Conservation (phyloP, 805 yeast species). For the Candida cerambycidarum region DNA sequence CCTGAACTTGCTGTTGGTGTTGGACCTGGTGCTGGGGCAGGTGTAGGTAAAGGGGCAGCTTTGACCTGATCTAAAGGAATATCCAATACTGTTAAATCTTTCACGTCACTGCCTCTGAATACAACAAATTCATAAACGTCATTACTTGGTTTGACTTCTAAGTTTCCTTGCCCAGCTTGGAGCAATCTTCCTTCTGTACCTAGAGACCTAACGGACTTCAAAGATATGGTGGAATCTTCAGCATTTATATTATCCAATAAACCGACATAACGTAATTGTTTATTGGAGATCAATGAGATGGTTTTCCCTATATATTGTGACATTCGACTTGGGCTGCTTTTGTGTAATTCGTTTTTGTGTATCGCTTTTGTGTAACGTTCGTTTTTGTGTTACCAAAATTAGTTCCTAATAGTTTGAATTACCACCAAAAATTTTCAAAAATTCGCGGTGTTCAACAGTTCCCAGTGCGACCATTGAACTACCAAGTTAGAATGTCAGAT, state of each 20-base stretch:
- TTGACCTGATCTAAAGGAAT: constrained; percentile 61
- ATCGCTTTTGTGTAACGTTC: not conserved
- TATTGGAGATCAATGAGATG: constrained; percentile 74
- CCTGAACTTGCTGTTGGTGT: constrained; percentile 6
- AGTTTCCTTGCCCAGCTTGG: constrained; percentile 53
- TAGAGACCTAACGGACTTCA: constrained; percentile 72
- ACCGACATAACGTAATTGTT: constrained; percentile 87
- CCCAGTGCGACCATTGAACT: constrained; percentile 3
- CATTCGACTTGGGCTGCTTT: constrained; percentile 46
- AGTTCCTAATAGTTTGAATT: too few relatives aligned
- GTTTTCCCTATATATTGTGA: constrained; percentile 91
- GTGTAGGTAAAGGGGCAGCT: constrained; percentile 35
- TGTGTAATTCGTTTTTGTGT: constrained; percentile 1
- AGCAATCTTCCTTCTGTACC: constrained; percentile 91
- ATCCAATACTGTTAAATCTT: constrained; percentile 83
- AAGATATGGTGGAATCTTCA: constrained; percentile 84
- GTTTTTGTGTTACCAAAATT: too few relatives aligned
- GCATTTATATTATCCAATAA: constrained; percentile 84
- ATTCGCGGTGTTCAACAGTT: too few relatives aligned
- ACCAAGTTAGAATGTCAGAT: not conserved
- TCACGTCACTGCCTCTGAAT: constrained; percentile 89
- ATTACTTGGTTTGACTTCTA: constrained; percentile 70
- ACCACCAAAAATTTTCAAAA: constrained; percentile 1
- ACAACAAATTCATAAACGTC: constrained; percentile 73
- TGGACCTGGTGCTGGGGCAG: constrained; percentile 13